These are phyloP conservation scores for Brettanomyces naardenensis DNA, from an alignment of 805 yeast genomes.

Conservation along the genomic window DNA sequence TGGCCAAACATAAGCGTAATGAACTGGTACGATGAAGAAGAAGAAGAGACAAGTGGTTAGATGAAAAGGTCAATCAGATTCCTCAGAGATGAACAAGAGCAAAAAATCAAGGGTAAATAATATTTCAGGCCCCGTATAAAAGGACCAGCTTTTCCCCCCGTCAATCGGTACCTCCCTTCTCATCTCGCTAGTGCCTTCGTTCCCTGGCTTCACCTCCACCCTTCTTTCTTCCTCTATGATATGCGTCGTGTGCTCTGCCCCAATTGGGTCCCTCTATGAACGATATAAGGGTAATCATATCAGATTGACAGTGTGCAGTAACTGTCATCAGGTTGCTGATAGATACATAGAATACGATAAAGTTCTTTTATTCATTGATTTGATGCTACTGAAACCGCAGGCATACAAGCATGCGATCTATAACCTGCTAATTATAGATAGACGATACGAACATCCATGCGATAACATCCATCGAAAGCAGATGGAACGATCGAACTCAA, in stretches of 20 bases:
- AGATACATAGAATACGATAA: conserved; percentile 86
- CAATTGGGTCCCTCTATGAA: conserved; percentile 59
- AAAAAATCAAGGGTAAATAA: no score
- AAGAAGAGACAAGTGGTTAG: no score
- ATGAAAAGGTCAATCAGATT: no score
- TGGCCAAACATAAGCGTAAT: no score
- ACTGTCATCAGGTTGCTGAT: conserved; percentile 73
- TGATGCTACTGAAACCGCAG: conserved; percentile 75
- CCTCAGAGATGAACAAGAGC: no score
- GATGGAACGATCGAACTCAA: not conserved
- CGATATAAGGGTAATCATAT: conserved; percentile 73
- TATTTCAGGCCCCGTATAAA: no score
- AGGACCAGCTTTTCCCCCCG: no score
- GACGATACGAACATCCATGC: conserved; percentile 1
- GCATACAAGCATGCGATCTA: conserved; percentile 84
- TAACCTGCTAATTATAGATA: conserved; percentile 41
- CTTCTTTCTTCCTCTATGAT: no score
- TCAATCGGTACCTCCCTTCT: no score
- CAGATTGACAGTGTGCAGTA: conserved; percentile 65
- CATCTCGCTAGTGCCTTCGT: no score
- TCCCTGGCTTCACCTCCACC: no score
- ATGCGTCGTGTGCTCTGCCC: conserved; percentile 79
- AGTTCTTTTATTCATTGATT: conserved; percentile 76
- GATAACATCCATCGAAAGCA: not conserved
- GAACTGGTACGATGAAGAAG: no score